These are phyloP conservation scores for Candida tunisiensis DNA, from an alignment of 1,139 yeast species.

Conservation along the genomic window DNA sequence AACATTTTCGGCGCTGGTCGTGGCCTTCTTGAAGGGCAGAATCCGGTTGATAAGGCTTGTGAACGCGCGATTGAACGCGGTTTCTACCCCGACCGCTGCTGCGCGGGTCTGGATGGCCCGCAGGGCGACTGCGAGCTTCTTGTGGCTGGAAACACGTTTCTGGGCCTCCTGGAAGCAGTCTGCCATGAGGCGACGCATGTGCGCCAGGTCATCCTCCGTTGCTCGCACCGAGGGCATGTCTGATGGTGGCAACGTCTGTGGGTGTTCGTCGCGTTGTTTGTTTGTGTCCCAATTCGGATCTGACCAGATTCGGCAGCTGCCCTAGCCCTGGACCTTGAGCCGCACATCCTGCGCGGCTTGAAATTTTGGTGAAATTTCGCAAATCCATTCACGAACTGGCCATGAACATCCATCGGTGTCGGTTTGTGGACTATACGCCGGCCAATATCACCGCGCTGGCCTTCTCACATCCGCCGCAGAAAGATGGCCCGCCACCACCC, in stretches of 20 bases:
- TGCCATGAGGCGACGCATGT: conserved; percentile 21
- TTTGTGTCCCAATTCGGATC: no score
- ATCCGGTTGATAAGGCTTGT: conserved; percentile 46
- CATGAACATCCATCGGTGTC: conserved; percentile 80
- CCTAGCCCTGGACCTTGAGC: no score
- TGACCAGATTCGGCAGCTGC: no score
- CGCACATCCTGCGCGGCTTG: no score
- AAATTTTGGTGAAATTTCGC: background rate
- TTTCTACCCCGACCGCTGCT: conserved; percentile 31
- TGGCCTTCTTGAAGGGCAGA: conserved; percentile 53
- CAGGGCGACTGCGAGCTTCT: conserved; percentile 51
- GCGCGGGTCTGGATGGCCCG: conserved; percentile 44
- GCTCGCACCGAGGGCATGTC: no score
- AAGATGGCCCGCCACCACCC: conserved; percentile 28
- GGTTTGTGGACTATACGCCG: conserved; percentile 83
- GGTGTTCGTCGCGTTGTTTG: no score
- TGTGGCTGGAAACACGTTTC: conserved; percentile 52
- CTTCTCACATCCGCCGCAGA: conserved; percentile 32
- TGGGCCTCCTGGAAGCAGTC: conserved; percentile 77
- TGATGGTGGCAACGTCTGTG: no score
- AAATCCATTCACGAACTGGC: background rate
- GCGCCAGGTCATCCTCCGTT: background rate
- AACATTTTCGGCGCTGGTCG: conserved; percentile 58
- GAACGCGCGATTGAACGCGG: conserved; percentile 42
- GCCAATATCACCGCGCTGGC: conserved; percentile 72